A percentile compares a stretch with the other conserved stretches of the same genome.
phyloP scores from a whole-genome alignment of 164 flowering plant genomes.

The Vitis cinerea region DNA sequence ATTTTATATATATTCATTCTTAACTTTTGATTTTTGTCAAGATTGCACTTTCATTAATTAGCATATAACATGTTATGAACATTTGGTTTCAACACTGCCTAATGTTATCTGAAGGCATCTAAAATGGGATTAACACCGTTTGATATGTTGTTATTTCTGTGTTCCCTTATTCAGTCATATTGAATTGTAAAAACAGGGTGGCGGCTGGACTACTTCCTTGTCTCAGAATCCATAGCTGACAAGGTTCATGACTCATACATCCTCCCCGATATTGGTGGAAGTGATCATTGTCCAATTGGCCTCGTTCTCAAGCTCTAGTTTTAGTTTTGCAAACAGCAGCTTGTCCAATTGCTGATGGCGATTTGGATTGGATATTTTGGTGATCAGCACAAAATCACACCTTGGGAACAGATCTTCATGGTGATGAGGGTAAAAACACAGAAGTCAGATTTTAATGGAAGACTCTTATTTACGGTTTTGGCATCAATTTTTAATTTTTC shows the following conservation, averaged over 20 bases:
- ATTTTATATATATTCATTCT: too few relatives aligned
- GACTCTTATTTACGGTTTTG: too few relatives aligned
- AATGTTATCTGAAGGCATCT: background rate
- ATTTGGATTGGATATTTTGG: background rate
- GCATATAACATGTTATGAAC: too few relatives aligned
- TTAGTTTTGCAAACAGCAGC: background rate
- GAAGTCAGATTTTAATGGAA: too few relatives aligned
- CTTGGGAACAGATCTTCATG: too few relatives aligned
- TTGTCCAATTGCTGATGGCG: background rate
- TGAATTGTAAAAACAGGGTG: conserved; percentile 55
- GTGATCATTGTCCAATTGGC: conserved; percentile 95
- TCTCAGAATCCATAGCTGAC: conserved; percentile 76
- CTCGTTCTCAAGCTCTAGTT: conserved; percentile 68
- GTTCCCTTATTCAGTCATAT: background rate
- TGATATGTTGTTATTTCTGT: background rate
- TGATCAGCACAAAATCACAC: background rate
- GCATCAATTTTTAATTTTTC: too few relatives aligned
- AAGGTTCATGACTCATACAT: conserved; percentile 92
- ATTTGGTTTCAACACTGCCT: background rate
- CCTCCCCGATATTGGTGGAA: conserved; percentile 78
- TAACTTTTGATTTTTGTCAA: too few relatives aligned
- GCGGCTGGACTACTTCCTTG: conserved; percentile 95
- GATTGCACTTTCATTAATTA: too few relatives aligned
- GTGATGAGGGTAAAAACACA: too few relatives aligned
- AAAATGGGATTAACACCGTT: background rate